Base-by-base conservation (phyloP, 2,329 filamentous ascomycete species). In the Claviceps spartinae region DNA sequence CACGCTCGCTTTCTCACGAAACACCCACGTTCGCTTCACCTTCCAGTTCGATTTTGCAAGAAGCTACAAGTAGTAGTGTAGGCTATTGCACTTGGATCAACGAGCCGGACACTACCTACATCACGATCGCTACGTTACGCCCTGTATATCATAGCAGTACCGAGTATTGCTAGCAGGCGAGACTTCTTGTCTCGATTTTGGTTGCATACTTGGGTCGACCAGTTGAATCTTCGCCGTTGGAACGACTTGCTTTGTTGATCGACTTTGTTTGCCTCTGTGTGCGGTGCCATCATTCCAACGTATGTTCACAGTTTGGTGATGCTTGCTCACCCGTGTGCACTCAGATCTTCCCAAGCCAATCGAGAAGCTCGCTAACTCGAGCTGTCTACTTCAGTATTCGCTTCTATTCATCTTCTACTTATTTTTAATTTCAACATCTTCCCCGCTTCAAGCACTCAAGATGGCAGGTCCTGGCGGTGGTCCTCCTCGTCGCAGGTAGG, bases 401-500 rank as follows among this genome's bases (percentile, higher is more conserved):
- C 34, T 34, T 34, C 11, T 34, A 3, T 13, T 9, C 22, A 8
- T 18, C 26, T 45, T 16, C 26, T 18, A 18, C 54, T 26, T 18
- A 13, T 26, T 4, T 24, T 20, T 18, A 52, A 22, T 48, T 50
- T 43, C 34, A 49, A 20, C 51, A 48, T 46, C 36, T 1, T 41
- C 45, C 41, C 48, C 49, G 46, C 47, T 30, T 34, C 42, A 48
- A 51, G 16, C 36, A 52, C 58, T 59, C 57, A 58, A 66, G 77
- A 96, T 96, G 90, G 87, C 89, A 74, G 88, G 89, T 72, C 88
- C 88, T 66, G 90, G 90, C 71, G 89, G 89, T 77, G 91, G 91
- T 75, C 90, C 91, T 68, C 90, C 91, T 67, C 78, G 81, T 67
- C 76, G 81, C 69, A 82, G 76, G 77, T 79, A 66, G 59, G 73